A percentile compares a stretch with the other conserved stretches of the same genome.
Evolutionary conservation across 768 basidiomycete genomes (phyloP).

Genomic region (Tremella fuciformis): DNA sequence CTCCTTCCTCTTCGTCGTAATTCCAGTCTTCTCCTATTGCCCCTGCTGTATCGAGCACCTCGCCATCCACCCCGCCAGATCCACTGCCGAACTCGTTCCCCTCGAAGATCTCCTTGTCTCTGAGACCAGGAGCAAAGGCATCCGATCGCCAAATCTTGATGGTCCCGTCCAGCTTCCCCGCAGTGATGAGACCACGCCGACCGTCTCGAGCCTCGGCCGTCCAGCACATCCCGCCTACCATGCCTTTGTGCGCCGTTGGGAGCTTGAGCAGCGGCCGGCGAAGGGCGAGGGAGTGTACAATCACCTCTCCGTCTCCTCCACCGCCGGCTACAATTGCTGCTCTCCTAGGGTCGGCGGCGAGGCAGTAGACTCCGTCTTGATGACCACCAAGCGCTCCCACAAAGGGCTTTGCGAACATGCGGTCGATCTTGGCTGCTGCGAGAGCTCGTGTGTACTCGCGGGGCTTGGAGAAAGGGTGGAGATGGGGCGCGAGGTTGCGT

Average conservation of each 20-base stretch:
- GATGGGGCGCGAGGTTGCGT: constrained; percentile 88
- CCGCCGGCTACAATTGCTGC: constrained; percentile 81
- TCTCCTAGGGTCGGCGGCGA: constrained; percentile 67
- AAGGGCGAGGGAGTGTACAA: constrained; percentile 63
- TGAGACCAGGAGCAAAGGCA: constrained; percentile 46
- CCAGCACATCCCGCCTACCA: constrained; percentile 52
- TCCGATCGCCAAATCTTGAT: constrained; percentile 52
- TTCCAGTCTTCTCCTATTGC: constrained; percentile 38
- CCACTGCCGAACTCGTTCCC: constrained; percentile 45
- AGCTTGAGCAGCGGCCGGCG: constrained; percentile 50
- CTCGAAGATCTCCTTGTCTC: constrained; percentile 43
- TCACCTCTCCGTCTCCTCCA: constrained; percentile 91
- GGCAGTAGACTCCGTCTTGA: constrained; percentile 84
- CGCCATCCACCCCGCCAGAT: constrained; percentile 15
- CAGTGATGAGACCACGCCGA: constrained; percentile 49
- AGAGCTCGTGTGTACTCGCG: constrained; percentile 90
- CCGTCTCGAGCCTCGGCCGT: constrained; percentile 47
- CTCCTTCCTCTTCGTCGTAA: constrained; percentile 48
- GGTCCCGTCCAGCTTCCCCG: constrained; percentile 49
- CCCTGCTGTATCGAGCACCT: constrained; percentile 42
- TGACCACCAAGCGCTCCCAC: constrained; percentile 87
- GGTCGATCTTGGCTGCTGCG: constrained; percentile 93
- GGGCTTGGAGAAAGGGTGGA: constrained; percentile 90
- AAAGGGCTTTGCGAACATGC: constrained; percentile 97
- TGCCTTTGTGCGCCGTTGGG: constrained; percentile 52